Evolutionary conservation across 495 filamentous ascomycete species (phyloP).

Genomic region (Lasiosphaeria miniovina): DNA sequence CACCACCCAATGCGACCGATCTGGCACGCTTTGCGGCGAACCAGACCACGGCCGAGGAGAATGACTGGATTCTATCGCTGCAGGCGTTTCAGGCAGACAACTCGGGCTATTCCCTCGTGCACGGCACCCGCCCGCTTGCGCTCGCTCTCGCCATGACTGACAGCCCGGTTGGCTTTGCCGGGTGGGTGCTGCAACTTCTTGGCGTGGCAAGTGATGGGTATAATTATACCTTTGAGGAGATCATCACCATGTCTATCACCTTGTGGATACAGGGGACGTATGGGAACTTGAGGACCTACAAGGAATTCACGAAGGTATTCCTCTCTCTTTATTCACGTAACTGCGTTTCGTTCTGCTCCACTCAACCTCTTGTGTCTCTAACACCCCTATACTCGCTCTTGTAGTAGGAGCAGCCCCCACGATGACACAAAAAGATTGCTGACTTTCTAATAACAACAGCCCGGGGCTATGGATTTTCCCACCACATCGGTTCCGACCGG

Average conservation of each 20-base stretch:
- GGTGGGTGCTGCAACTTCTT: neutral
- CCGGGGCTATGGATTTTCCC: neutral
- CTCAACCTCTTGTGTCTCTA: neutral
- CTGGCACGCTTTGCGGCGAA: neutral
- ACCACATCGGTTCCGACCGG: neutral
- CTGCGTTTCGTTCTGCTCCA: neutral
- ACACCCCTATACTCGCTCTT: neutral
- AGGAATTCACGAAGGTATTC: neutral
- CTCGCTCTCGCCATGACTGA: neutral
- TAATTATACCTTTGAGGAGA: neutral
- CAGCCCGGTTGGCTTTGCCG: neutral
- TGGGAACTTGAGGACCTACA: neutral
- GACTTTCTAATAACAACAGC: neutral
- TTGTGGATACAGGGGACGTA: neutral
- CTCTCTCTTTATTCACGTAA: neutral
- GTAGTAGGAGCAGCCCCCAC: too few species aligned
- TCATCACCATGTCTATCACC: conserved; percentile 4
- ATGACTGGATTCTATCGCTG: neutral
- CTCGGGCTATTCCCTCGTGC: neutral
- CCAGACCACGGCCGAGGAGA: neutral
- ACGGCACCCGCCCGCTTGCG: neutral
- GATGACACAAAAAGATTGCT: too few species aligned
- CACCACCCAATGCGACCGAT: neutral
- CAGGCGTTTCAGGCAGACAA: neutral
- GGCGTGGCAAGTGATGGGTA: neutral